Percentiles rank a stretch among this genome's conserved stretches.
These are phyloP conservation scores for Suillus weaverae DNA, from an alignment of 768 basidiomycete species.

Conservation along the genomic window DNA sequence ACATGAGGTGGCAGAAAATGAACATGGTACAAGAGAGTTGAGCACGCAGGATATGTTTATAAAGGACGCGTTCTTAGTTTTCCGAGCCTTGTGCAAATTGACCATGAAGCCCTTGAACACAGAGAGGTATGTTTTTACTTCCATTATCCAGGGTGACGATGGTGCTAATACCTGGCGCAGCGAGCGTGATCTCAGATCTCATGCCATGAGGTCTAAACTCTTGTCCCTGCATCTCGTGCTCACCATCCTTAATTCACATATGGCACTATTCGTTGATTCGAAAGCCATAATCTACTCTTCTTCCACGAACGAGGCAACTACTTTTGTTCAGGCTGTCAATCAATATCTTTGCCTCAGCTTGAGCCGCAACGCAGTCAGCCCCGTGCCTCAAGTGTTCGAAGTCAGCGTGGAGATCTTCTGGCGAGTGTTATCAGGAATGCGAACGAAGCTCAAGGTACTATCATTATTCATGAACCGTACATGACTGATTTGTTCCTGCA, in stretches of 20 bases:
- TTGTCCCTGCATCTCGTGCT: conserved; percentile 93
- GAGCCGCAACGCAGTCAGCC: conserved; percentile 93
- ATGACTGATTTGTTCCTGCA: conserved; percentile 12
- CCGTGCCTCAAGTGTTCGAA: conserved; percentile 96
- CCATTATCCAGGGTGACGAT: conserved; percentile 3
- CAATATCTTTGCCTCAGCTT: conserved; percentile 93
- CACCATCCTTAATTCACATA: conserved; percentile 88
- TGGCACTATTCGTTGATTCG: conserved; percentile 87
- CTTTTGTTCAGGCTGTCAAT: conserved; percentile 90
- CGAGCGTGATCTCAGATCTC: conserved; percentile 94
- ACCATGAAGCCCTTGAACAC: conserved; percentile 96
- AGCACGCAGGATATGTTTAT: conserved; percentile 87
- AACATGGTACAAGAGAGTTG: conserved; percentile 43
- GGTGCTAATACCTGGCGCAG: conserved; percentile 40
- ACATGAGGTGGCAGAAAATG: conserved; percentile 8
- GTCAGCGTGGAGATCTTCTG: conserved; percentile 98
- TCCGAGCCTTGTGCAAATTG: conserved; percentile 94
- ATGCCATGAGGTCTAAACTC: conserved; percentile 95
- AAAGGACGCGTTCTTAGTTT: conserved; percentile 98
- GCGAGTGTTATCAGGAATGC: conserved; percentile 91
- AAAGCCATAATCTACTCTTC: conserved; percentile 89
- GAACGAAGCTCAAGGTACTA: conserved; percentile 89
- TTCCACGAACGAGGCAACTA: conserved; percentile 82
- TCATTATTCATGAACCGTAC: conserved; percentile 3
- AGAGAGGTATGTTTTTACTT: conserved; percentile 66